A percentile compares a stretch with the other conserved stretches of the same genome.
Evolutionary conservation across 306 rosid species (phyloP).

Genomic region (Pueraria montana): DNA sequence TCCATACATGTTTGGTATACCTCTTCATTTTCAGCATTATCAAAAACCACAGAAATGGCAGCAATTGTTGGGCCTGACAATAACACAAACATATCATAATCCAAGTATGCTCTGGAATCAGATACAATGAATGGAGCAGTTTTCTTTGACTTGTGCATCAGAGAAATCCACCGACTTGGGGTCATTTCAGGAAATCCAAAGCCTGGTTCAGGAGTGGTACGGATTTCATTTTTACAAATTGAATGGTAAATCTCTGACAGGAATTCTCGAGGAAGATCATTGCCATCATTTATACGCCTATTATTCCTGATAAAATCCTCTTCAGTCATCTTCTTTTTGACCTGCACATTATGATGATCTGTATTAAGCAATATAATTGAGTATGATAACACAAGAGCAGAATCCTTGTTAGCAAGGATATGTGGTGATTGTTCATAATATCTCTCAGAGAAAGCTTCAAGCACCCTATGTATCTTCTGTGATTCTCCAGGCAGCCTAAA

Average conservation of each 20-base stretch:
- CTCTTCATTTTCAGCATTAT: conserved; percentile 85
- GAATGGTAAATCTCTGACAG: conserved; percentile 79
- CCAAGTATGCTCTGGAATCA: conserved; percentile 80
- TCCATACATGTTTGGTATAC: conserved; percentile 80
- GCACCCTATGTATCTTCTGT: conserved; percentile 93
- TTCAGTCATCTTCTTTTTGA: conserved; percentile 94
- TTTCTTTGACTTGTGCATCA: conserved; percentile 78
- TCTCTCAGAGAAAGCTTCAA: conserved; percentile 96
- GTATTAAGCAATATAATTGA: conserved; percentile 93
- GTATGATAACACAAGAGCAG: conserved; percentile 87
- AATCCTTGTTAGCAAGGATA: conserved; percentile 83
- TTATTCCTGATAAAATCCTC: conserved; percentile 89
- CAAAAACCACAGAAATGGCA: conserved; percentile 91
- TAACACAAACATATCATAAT: conserved; percentile 81
- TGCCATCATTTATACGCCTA: conserved; percentile 84
- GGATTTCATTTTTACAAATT: conserved; percentile 89
- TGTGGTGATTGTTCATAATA: conserved; percentile 87
- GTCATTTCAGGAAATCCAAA: conserved; percentile 88
- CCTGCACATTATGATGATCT: conserved; percentile 89
- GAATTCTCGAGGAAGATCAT: conserved; percentile 85
- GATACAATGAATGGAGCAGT: conserved; percentile 76
- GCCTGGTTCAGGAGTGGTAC: conserved; percentile 83
- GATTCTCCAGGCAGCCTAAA: conserved; percentile 94
- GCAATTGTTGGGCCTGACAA: conserved; percentile 93
- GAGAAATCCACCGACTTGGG: conserved; percentile 89